Percentiles rank a stretch among this genome's conserved stretches.
Evolutionary conservation across 2,329 filamentous ascomycete species (phyloP).

Genomic region (Berkeleyomyces basicola): DNA sequence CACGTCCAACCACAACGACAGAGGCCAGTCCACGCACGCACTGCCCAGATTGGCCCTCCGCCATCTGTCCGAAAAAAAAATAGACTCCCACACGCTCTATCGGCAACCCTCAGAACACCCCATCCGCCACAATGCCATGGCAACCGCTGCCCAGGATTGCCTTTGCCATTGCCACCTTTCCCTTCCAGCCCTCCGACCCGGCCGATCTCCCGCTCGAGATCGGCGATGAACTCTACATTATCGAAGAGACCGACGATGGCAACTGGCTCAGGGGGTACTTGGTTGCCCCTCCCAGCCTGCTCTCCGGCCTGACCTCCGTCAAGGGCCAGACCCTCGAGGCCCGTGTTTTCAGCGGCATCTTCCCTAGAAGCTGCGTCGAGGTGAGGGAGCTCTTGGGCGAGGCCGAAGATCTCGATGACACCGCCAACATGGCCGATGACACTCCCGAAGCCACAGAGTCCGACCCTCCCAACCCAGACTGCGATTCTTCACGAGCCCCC

Average conservation of each 20-base stretch:
- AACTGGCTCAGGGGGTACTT: slow-evolving; percentile 93
- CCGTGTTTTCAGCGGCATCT: slow-evolving; percentile 95
- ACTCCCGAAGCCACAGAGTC: background rate
- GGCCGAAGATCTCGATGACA: slow-evolving; percentile 35
- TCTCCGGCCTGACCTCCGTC: slow-evolving; percentile 77
- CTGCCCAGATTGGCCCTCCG: background rate
- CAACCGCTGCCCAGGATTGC: slow-evolving; percentile 90
- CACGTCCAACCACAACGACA: background rate
- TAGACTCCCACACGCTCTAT: background rate
- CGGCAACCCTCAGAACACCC: background rate
- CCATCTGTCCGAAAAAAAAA: background rate
- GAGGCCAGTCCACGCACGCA: background rate
- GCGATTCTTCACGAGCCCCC: slow-evolving; percentile 15
- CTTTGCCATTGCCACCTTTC: slow-evolving; percentile 91
- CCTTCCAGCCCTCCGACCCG: slow-evolving; percentile 71
- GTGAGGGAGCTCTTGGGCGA: slow-evolving; percentile 83
- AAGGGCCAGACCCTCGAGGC: slow-evolving; percentile 90
- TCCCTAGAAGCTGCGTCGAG: slow-evolving; percentile 86
- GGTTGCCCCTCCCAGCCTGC: slow-evolving; percentile 79
- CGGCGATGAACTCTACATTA: slow-evolving; percentile 96
- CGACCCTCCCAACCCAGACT: background rate
- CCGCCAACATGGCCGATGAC: slow-evolving; percentile 21
- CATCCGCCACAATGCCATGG: slow-evolving; percentile 56
- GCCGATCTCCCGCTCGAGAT: slow-evolving; percentile 93
- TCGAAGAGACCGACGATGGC: slow-evolving; percentile 84